Evolutionary conservation across 1,284 basidiomycete genomes (phyloP), one percentile per base, ranked within the genome.

Genomic region (Cutaneotrichosporon sp.): DNA sequence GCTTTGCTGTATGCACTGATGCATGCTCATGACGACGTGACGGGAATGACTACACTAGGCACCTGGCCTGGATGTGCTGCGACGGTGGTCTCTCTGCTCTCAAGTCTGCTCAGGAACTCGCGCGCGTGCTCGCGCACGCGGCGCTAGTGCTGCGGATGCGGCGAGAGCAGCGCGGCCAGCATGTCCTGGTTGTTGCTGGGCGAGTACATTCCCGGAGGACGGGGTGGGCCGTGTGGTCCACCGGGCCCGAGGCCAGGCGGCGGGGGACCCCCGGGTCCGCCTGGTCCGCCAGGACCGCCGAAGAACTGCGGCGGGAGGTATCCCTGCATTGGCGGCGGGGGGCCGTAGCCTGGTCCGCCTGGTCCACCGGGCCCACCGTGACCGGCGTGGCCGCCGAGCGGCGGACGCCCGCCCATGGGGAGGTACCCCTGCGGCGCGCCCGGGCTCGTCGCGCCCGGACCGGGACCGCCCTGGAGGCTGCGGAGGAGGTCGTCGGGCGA

Each of bases 101-200:
- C 40, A 14, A 35, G 14, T 41, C 40, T 41, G 18, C 18, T 41
- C 40, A 21, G 18, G 13, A 14, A 15, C 22, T 8, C 23, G 14
- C n/a, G 17, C 12, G 41, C 21, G 5, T 12, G 20, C 45, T n/a
- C n/a, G n/a, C n/a, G n/a, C n/a, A n/a, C n/a, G n/a, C n/a, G n/a
- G n/a, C n/a, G n/a, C n/a, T 44, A 52, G 21, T 51, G 42, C 35
- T 49, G n/a, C 4, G 39, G 20, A 18, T 43, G 33, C 36, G 36
- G 50, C 22, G 34, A 42, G 3, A 45, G 43, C 30, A 72, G 55
- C 7, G 68, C 63, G 8, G 68, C 65, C 12, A 72, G 60, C 60
- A 70, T 69, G 46, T 72, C 70, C 49, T 72, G 69, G 51, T 67
- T 66, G 45, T 45, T 41, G 41, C 35, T 37, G 18, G 33, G 23